Conservation (phyloP, 352 stramenopile genomes). For the Phytopythium kandeliae region DNA sequence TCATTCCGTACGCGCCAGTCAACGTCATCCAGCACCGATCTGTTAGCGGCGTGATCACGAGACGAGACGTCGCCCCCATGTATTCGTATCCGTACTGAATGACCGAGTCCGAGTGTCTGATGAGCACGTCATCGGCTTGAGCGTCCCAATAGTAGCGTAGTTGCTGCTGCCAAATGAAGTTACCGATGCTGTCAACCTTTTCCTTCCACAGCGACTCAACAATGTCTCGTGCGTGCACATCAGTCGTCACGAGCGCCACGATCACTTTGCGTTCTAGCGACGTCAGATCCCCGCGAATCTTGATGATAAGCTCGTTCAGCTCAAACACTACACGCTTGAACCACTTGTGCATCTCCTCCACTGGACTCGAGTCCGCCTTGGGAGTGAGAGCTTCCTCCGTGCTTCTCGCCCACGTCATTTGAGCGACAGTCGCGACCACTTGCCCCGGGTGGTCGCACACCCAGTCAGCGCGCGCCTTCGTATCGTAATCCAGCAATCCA, state of each 20-base stretch:
- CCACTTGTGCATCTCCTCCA: slow-evolving; percentile 61
- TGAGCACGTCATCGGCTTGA: slow-evolving; percentile 85
- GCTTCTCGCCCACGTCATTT: slow-evolving; percentile 91
- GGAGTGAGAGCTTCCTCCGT: slow-evolving; percentile 79
- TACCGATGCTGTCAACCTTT: slow-evolving; percentile 57
- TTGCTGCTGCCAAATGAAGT: slow-evolving; percentile 95
- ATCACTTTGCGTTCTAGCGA: slow-evolving; percentile 91
- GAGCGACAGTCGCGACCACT: slow-evolving; percentile 90
- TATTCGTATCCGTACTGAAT: slow-evolving; percentile 95
- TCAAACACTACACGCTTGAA: slow-evolving; percentile 75
- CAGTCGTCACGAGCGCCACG: slow-evolving; percentile 90
- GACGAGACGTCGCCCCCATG: slow-evolving; percentile 87
- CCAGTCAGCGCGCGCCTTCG: slow-evolving; percentile 75
- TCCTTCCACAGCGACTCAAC: slow-evolving; percentile 68
- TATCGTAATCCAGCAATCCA: slow-evolving; percentile 89
- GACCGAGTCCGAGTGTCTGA: slow-evolving; percentile 82
- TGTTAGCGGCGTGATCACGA: slow-evolving; percentile 86
- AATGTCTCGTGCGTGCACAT: slow-evolving; percentile 91
- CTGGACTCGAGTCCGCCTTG: slow-evolving; percentile 12
- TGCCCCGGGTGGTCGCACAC: slow-evolving; percentile 89
- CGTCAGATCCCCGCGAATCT: slow-evolving; percentile 87
- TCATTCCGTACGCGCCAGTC: slow-evolving; percentile 91
- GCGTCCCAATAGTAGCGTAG: slow-evolving; percentile 93
- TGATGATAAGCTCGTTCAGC: slow-evolving; percentile 89
- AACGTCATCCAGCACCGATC: slow-evolving; percentile 96